Evolutionary conservation across 768 basidiomycete species (phyloP).

Genomic region (Trametes meyenii): DNA sequence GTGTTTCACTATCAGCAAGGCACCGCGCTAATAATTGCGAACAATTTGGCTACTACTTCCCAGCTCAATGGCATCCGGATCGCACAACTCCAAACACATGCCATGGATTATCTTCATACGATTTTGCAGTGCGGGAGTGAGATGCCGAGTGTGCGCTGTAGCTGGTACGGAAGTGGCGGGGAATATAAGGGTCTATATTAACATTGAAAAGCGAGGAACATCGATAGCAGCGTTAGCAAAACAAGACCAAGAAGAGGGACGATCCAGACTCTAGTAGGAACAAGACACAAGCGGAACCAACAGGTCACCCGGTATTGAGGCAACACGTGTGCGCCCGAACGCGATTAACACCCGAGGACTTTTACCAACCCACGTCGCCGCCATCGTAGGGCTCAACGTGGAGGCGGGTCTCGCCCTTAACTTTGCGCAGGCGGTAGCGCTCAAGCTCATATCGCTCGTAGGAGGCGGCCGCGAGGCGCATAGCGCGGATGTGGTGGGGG

Average conservation of each 20-base stretch:
- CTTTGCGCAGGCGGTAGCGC: conserved; percentile 73
- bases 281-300: neutral
- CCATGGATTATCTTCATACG: no score
- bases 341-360: neutral
- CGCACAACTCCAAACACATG: no score
- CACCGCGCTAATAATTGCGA: no score
- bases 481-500: conserved; percentile 82
- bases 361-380: conserved; percentile 71
- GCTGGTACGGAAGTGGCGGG: neutral
- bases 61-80: no score
- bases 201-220: neutral
- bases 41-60: no score
- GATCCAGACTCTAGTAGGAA: neutral
- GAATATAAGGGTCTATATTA: neutral
- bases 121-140: no score
- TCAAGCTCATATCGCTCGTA: conserved; percentile 83
- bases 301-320: neutral
- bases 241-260: neutral
- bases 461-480: conserved; percentile 73
- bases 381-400: conserved; percentile 61
- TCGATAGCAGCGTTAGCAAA: neutral
- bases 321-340: neutral
- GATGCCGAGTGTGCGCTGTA: no score
- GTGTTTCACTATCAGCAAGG: no score
- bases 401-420: conserved; percentile 57